Percentiles rank a stretch among this genome's conserved stretches.
phyloP scores from a whole-genome alignment of 176 grass and related monocot species.

The Thinopyrum elongatum region DNA sequence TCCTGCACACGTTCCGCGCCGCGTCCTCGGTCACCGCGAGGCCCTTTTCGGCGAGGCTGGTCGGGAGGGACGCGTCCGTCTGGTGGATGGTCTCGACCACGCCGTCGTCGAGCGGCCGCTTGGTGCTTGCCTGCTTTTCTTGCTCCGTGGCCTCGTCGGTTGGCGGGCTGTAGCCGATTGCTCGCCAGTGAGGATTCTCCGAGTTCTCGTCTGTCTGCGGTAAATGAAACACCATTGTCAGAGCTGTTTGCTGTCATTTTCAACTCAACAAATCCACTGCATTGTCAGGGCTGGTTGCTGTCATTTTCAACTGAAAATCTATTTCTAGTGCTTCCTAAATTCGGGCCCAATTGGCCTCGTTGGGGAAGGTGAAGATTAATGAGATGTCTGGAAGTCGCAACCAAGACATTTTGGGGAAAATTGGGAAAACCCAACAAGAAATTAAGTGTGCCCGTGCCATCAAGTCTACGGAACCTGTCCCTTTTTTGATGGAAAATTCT shows the following conservation, averaged over 20 bases:
- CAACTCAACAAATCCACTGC: too few relatives aligned
- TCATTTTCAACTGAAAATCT: neutral
- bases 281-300: neutral
- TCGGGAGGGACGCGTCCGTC: constrained; percentile 47
- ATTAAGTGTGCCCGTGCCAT: neutral
- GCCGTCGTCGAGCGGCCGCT: constrained; percentile 73
- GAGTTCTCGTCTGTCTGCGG: constrained; percentile 69
- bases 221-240: neutral
- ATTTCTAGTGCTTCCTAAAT: neutral
- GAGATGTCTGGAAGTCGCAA: neutral
- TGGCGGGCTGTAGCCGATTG: constrained; percentile 67
- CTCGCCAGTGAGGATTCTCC: constrained; percentile 68
- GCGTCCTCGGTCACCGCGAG: constrained; percentile 31
- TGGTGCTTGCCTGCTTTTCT: neutral
- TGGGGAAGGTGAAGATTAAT: neutral
- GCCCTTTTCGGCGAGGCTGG: constrained; percentile 43
- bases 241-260: neutral
- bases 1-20: constrained; percentile 4
- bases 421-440: neutral
- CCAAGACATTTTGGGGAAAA: neutral
- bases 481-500: neutral
- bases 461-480: neutral
- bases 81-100: constrained; percentile 63
- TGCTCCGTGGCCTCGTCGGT: constrained; percentile 20
- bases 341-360: too few relatives aligned